phyloP scores from a whole-genome alignment of 176 grass and related monocot genomes.

The Alopecurus myosuroides region DNA sequence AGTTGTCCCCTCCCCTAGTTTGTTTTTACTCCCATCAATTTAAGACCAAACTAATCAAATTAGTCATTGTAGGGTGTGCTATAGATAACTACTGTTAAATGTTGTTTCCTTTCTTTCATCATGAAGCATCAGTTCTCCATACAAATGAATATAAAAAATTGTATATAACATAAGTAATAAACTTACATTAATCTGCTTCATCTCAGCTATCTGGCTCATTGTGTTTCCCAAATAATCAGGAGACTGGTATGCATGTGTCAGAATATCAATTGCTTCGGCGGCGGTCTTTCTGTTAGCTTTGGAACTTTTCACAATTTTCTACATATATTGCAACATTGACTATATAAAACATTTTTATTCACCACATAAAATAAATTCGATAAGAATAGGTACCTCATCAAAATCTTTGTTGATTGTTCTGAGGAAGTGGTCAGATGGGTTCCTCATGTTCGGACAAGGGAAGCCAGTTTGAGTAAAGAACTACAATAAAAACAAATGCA shows the following conservation, averaged over 20 bases:
- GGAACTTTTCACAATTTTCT: slow-evolving; percentile 3
- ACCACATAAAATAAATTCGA: background rate
- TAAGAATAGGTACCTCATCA: slow-evolving; percentile 23
- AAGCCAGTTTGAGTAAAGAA: slow-evolving; percentile 61
- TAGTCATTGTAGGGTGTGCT: no score
- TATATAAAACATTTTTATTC: background rate
- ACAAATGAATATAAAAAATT: background rate
- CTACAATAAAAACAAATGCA: slow-evolving; percentile 11
- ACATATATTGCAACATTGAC: background rate
- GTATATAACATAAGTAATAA: background rate
- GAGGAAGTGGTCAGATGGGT: slow-evolving; percentile 64
- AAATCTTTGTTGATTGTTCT: slow-evolving; percentile 76
- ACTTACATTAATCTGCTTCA: slow-evolving; percentile 27
- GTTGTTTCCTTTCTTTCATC: background rate
- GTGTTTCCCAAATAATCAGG: background rate
- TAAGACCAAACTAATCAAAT: background rate
- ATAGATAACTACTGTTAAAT: background rate
- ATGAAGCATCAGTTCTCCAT: background rate
- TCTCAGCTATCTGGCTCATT: slow-evolving; percentile 13
- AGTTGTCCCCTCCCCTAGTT: no score
- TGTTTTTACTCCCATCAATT: background rate
- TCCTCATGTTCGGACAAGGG: slow-evolving; percentile 51
- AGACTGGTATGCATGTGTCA: slow-evolving; percentile 16
- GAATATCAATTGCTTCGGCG: slow-evolving; percentile 36
- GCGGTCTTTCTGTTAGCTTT: background rate